Percentiles rank a stretch among this genome's conserved stretches.
Conservation (phyloP, 768 basidiomycete species). For the Pulveroboletus sp. region DNA sequence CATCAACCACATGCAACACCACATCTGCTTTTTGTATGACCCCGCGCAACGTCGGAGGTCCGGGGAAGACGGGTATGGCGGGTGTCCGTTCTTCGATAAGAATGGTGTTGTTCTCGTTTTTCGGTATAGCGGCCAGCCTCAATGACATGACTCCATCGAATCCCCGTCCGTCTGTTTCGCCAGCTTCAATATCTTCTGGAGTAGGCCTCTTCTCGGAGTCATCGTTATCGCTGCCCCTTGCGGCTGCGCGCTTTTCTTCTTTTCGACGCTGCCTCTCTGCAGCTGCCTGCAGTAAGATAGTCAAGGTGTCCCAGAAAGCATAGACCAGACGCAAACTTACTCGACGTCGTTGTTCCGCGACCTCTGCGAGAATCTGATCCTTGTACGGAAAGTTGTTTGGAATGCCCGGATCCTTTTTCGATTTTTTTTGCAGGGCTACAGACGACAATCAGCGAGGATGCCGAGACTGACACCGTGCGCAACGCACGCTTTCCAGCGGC, state of each 20-base stretch:
- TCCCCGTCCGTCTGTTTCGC: slow-evolving; percentile 25
- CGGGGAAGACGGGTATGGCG: slow-evolving; percentile 22
- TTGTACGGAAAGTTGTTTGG: slow-evolving; percentile 93
- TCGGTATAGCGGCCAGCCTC: neutral
- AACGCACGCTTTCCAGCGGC: slow-evolving; percentile 78
- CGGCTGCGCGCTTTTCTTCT: slow-evolving; percentile 53
- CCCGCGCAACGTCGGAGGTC: slow-evolving; percentile 25
- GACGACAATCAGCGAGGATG: slow-evolving; percentile 1
- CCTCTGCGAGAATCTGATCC: slow-evolving; percentile 88
- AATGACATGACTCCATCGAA: slow-evolving; percentile 39
- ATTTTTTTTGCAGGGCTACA: slow-evolving; percentile 38
- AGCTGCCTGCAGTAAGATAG: slow-evolving; percentile 46
- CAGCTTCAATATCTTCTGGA: slow-evolving; percentile 28
- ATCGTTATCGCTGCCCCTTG: slow-evolving; percentile 28
- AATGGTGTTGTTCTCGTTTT: neutral
- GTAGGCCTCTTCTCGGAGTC: slow-evolving; percentile 22
- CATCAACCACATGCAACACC: slow-evolving; percentile 76
- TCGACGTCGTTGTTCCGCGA: slow-evolving; percentile 72
- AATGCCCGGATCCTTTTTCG: slow-evolving; percentile 82
- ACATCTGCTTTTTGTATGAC: slow-evolving; percentile 78
- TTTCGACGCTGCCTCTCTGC: slow-evolving; percentile 70
- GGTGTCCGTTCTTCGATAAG: slow-evolving; percentile 6
- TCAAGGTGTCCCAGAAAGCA: neutral
- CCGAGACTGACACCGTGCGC: neutral
- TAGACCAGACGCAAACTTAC: slow-evolving; percentile 33